Base-by-base conservation (phyloP, 495 filamentous ascomycete species). In the Tuber melanosporum region DNA sequence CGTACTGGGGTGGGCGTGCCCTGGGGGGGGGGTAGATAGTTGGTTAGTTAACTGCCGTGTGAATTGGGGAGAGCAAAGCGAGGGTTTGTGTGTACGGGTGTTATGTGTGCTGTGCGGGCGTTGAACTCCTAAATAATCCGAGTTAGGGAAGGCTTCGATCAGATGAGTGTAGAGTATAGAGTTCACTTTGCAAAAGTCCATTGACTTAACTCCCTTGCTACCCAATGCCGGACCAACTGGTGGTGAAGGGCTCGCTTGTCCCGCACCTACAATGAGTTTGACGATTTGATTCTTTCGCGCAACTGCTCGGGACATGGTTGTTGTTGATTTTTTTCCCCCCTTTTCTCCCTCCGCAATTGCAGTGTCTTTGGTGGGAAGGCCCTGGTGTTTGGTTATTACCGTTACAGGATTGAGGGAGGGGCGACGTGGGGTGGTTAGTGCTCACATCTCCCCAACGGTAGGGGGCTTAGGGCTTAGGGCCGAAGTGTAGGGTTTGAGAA, bases 141-240 rank as follows among this genome's bases (percentile, higher is more conserved):
- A 47, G 15, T 26, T 62, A 57, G 49, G 22, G 49, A n/a, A 52
- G 6, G 49, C 22, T 52, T 52, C 22, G 20, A 8, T 22, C 8
- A 12, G 73, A 71, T 39, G 22, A 42, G 4, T 32, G 52, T 32
- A n/a, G 41, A 43, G 52, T 32, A 42, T 39, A 41, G 76, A 57
- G 78, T 86, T 80, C 83, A 98, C 95, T 89, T 99, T 99, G 89
- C 95, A 98, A 84, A 98, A 98, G 86, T 99, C 96, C 92, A 99
- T 99, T 77, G 92, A 94, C 88, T 99, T 99, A 62, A 99, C 92
- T 87, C 95, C 95, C 88, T 97, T 98, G 85, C 92, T 94, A 84
- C 95, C 95, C 78, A 99, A 88, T 70, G 95, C 96, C 44, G 96
- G 96, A 86, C 96, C 96, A 82, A 99, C 94, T 4, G 95, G 95